A percentile compares a stretch with the other conserved stretches of the same genome.
phyloP scores from a whole-genome alignment of 1,284 basidiomycete species.

The Sporisorium graminicola region DNA sequence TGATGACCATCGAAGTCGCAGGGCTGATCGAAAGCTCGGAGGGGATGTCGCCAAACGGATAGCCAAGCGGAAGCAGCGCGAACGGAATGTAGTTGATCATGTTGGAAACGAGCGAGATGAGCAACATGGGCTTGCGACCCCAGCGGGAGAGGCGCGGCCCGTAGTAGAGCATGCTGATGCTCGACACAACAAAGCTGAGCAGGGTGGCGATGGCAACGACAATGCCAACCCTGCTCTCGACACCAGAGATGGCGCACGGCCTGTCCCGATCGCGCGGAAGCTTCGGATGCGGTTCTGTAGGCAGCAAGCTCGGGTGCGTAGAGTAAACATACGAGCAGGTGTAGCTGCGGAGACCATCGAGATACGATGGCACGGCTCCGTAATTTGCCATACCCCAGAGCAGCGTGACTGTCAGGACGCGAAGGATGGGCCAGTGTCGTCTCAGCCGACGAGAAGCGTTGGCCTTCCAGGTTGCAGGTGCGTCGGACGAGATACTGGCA shows the following conservation, averaged over 20 bases:
- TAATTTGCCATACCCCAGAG: slow-evolving; percentile 42
- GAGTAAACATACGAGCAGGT: slow-evolving; percentile 44
- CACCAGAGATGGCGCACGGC: slow-evolving; percentile 46
- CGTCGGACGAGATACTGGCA: slow-evolving; percentile 2
- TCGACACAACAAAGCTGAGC: slow-evolving; percentile 44
- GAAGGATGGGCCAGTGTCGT: slow-evolving; percentile 37
- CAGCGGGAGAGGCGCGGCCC: slow-evolving; percentile 40
- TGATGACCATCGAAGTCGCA: slow-evolving; percentile 28
- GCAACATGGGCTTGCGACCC: slow-evolving; percentile 48
- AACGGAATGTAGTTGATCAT: slow-evolving; percentile 49
- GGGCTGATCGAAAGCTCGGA: slow-evolving; percentile 35
- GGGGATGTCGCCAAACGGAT: slow-evolving; percentile 41
- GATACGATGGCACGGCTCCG: slow-evolving; percentile 36
- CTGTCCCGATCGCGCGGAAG: slow-evolving; percentile 40
- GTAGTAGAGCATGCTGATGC: slow-evolving; percentile 51
- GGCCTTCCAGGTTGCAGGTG: not conserved
- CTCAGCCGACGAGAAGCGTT: slow-evolving; percentile 1
- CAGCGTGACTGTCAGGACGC: slow-evolving; percentile 29
- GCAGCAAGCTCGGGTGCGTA: slow-evolving; percentile 33
- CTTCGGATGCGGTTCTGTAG: slow-evolving; percentile 22
- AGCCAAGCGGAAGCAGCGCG: slow-evolving; percentile 38
- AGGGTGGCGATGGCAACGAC: slow-evolving; percentile 43
- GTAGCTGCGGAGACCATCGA: slow-evolving; percentile 40
- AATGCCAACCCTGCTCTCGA: slow-evolving; percentile 46
- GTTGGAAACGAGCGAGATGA: slow-evolving; percentile 39